phyloP scores from a whole-genome alignment of 345 rosid genomes.

The Salix udensis region DNA sequence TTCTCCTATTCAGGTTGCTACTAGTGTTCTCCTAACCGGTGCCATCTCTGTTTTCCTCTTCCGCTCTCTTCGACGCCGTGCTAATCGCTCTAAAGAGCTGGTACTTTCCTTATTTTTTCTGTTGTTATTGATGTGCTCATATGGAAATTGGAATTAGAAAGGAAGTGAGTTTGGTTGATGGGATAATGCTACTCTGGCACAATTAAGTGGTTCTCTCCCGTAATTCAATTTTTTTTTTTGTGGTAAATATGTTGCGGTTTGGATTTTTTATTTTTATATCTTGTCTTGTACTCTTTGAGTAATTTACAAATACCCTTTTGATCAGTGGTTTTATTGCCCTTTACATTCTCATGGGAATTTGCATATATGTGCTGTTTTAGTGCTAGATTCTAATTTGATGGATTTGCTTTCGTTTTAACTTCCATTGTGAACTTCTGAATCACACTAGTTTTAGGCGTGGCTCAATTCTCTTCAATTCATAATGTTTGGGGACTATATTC shows the following conservation, averaged over 20 bases:
- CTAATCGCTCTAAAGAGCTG: conserved; percentile 71
- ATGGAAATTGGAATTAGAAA: background rate
- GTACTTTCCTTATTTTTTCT: conserved; percentile 21
- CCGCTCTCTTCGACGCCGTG: conserved; percentile 82
- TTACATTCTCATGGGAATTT: background rate
- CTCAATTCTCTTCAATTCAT: background rate
- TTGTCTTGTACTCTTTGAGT: background rate
- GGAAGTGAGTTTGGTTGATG: background rate
- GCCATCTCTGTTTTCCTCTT: conserved; percentile 79
- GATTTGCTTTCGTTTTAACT: background rate
- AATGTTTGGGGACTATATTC: background rate
- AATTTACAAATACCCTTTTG: background rate
- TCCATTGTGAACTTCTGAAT: background rate
- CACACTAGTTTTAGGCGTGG: background rate
- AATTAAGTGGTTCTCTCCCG: background rate
- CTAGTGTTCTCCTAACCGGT: conserved; percentile 83
- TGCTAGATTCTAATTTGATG: background rate
- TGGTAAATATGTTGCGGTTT: background rate
- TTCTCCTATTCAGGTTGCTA: conserved; percentile 64
- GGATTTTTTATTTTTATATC: background rate
- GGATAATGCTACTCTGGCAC: background rate
- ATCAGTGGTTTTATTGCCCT: background rate
- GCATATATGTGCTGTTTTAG: background rate
- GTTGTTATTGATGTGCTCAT: background rate
- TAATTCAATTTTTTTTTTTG: background rate